Evolutionary conservation across 2,329 filamentous ascomycete genomes (phyloP).

Genomic region (Penicillium corylophilum): DNA sequence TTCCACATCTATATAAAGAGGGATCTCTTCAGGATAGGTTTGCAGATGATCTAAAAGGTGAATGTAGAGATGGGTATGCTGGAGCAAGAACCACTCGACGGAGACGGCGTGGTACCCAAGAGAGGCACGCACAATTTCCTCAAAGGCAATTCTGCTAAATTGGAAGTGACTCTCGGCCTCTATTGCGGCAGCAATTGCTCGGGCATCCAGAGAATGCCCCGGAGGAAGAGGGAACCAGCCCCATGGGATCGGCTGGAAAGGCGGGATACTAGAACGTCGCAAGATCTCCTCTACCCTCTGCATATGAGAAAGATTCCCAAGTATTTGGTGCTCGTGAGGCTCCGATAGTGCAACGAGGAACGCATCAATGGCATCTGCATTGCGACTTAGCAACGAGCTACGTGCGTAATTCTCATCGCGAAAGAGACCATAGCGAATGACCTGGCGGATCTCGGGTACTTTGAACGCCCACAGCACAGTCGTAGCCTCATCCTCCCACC

Average conservation of each 20-base stretch:
- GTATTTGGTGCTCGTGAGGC: slow-evolving; percentile 26
- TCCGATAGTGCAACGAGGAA: slow-evolving; percentile 33
- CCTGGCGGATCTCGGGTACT: slow-evolving; percentile 35
- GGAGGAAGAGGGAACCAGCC: slow-evolving; percentile 36
- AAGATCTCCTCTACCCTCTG: slow-evolving; percentile 44
- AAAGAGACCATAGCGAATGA: slow-evolving; percentile 41
- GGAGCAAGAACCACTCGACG: slow-evolving; percentile 41
- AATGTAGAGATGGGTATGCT: slow-evolving; percentile 38
- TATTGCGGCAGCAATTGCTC: slow-evolving; percentile 33
- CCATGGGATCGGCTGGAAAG: slow-evolving; percentile 31
- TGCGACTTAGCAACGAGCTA: slow-evolving; percentile 34
- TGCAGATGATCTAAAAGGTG: slow-evolving; percentile 34
- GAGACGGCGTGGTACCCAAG: slow-evolving; percentile 34
- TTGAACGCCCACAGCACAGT: slow-evolving; percentile 42
- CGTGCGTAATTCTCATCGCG: slow-evolving; percentile 36
- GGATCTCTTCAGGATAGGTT: slow-evolving; percentile 32
- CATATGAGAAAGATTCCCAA: slow-evolving; percentile 32
- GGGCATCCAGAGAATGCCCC: slow-evolving; percentile 21
- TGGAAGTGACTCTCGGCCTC: slow-evolving; percentile 43
- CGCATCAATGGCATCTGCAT: slow-evolving; percentile 31
- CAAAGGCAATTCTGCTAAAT: slow-evolving; percentile 39
- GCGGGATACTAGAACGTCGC: slow-evolving; percentile 28
- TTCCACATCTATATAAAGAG: slow-evolving; percentile 37
- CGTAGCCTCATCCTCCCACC: slow-evolving; percentile 44
- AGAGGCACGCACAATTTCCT: slow-evolving; percentile 41